These are phyloP conservation scores for Cladophialophora carrionii DNA, from an alignment of 2,329 filamentous ascomycete genomes.

Conservation along the genomic window DNA sequence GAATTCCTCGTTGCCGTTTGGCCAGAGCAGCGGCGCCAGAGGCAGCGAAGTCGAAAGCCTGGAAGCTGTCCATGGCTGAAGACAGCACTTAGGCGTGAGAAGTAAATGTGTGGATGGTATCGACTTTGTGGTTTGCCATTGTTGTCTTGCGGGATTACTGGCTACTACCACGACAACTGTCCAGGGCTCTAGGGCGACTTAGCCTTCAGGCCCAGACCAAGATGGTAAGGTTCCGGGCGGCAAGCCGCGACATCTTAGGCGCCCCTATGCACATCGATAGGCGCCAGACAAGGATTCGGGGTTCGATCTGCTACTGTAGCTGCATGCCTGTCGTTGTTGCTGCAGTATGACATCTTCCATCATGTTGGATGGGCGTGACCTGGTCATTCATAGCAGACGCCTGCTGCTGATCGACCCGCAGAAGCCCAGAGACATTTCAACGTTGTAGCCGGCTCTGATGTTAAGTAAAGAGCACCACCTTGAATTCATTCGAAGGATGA, in stretches of 20 bases:
- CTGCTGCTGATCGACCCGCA: not conserved
- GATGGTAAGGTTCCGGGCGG: not conserved
- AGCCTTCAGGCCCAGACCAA: not conserved
- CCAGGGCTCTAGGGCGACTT: not conserved
- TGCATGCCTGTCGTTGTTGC: not conserved
- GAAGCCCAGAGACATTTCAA: not conserved
- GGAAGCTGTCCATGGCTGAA: slow-evolving; percentile 19
- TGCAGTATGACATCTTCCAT: not conserved
- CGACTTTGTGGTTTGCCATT: not conserved
- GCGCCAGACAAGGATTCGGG: slow-evolving; percentile 5
- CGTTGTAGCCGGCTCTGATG: not conserved
- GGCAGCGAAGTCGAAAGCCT: slow-evolving; percentile 8
- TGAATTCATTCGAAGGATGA: not conserved
- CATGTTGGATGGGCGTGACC: not conserved
- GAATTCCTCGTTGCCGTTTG: slow-evolving; percentile 38
- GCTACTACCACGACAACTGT: not conserved
- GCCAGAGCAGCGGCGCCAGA: slow-evolving; percentile 6
- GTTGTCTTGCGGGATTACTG: not conserved
- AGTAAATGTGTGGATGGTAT: not conserved
- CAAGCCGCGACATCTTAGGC: not conserved
- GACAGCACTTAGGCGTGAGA: not conserved
- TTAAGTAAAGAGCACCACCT: not conserved
- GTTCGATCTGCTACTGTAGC: not conserved
- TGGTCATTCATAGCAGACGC: not conserved
- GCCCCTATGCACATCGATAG: not conserved